These are phyloP conservation scores for Volvox africanus DNA, from an alignment of 139 green algal species.

Conservation along the genomic window DNA sequence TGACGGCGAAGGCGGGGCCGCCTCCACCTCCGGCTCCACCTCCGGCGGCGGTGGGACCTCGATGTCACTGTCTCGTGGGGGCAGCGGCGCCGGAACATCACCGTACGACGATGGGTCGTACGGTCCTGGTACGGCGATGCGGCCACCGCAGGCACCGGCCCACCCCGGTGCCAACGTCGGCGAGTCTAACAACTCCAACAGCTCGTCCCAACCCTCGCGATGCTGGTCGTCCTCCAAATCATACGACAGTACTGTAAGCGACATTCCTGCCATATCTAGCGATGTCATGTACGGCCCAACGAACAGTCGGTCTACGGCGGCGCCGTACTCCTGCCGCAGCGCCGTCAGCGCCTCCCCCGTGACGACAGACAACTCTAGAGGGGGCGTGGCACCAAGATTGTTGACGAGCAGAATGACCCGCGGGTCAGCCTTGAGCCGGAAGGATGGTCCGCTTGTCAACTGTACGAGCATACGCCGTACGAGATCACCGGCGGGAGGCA, in stretches of 20 bases:
- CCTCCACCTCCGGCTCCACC: neutral
- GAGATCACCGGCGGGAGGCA: slow-evolving; percentile 52
- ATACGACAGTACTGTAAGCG: slow-evolving; percentile 59
- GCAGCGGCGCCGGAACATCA: slow-evolving; percentile 15
- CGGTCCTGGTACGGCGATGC: slow-evolving; percentile 4
- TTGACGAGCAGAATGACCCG: slow-evolving; percentile 80
- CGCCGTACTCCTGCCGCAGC: neutral
- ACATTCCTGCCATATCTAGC: slow-evolving; percentile 84
- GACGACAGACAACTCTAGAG: slow-evolving; percentile 79
- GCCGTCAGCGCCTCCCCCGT: slow-evolving; percentile 15
- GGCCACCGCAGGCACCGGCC: neutral
- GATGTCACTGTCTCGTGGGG: neutral
- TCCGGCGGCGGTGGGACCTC: slow-evolving; percentile 13
- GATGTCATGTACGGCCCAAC: slow-evolving; percentile 84
- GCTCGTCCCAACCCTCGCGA: slow-evolving; percentile 16
- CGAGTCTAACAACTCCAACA: slow-evolving; percentile 73
- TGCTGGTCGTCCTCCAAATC: neutral
- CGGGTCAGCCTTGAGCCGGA: neutral
- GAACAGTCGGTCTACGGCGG: slow-evolving; percentile 44
- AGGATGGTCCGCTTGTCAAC: slow-evolving; percentile 38
- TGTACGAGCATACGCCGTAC: slow-evolving; percentile 58
- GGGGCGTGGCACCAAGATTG: slow-evolving; percentile 77
- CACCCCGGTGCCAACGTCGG: slow-evolving; percentile 58
- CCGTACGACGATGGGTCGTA: neutral
- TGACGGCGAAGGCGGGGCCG: neutral